Evolutionary conservation across 352 stramenopile genomes (phyloP).

Genomic region (Saprolegnia parasitica): DNA sequence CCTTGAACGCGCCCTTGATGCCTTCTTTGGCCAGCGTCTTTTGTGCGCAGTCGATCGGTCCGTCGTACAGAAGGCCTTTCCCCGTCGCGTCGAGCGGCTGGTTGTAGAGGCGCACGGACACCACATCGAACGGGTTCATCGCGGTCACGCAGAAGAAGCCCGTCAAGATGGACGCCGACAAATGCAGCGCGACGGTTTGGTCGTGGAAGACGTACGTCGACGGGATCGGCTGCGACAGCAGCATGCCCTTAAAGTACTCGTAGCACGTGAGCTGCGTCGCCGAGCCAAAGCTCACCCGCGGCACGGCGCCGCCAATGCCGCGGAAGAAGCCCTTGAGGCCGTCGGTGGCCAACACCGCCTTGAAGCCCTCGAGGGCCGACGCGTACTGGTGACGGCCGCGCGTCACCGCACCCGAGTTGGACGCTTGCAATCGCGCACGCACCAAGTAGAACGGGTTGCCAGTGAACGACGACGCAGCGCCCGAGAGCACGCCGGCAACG

Average conservation of each 20-base stretch:
- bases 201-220: constrained; percentile 21
- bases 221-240: constrained; percentile 7
- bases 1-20: constrained; percentile 26
- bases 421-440: constrained; percentile 22
- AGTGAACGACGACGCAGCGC: constrained; percentile 24
- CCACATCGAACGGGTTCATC: constrained; percentile 29
- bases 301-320: constrained; percentile 25
- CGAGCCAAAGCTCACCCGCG: constrained; percentile 28
- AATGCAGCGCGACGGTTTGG: constrained; percentile 19
- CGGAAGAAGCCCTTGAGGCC: constrained; percentile 22
- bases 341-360: constrained; percentile 15
- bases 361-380: constrained; percentile 25
- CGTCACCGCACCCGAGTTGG: constrained; percentile 18
- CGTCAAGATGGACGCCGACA: constrained; percentile 13
- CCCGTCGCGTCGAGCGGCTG: constrained; percentile 20
- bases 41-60: constrained; percentile 23
- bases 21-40: constrained; percentile 27
- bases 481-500: constrained; percentile 14
- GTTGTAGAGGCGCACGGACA: constrained; percentile 27
- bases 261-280: constrained; percentile 27
- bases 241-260: constrained; percentile 29
- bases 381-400: constrained; percentile 24
- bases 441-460: constrained; percentile 28
- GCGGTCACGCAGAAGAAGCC: constrained; percentile 29
- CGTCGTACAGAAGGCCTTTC: constrained; percentile 23